Evolutionary conservation across 495 filamentous ascomycete species (phyloP).

Genomic region (Hypomontagnella submonticulosa): DNA sequence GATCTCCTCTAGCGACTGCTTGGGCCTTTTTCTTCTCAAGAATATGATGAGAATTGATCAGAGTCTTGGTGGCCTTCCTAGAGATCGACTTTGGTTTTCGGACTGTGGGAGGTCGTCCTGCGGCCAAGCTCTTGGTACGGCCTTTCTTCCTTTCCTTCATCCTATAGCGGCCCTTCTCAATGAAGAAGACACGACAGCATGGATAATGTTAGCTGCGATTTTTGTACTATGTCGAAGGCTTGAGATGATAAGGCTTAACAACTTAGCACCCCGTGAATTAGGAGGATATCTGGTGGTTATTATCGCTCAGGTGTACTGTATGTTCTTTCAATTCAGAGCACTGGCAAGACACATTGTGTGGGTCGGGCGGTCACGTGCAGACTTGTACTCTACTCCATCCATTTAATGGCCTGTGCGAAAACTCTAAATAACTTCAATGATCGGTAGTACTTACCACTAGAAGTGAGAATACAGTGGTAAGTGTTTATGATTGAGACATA

Average conservation of each 20-base stretch:
- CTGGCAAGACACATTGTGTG: no score
- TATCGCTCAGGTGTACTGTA: no score
- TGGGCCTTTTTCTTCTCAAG: constrained; percentile 80
- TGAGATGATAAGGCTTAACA: background rate
- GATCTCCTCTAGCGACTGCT: constrained; percentile 73
- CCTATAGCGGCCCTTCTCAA: constrained; percentile 26
- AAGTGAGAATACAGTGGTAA: no score
- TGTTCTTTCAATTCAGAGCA: no score
- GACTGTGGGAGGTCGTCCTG: constrained; percentile 71
- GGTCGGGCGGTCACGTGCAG: no score
- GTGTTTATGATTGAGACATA: no score
- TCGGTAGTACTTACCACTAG: no score
- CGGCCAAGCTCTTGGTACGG: constrained; percentile 66
- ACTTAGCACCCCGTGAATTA: no score
- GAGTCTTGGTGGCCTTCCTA: constrained; percentile 78
- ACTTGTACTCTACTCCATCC: no score
- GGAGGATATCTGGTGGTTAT: no score
- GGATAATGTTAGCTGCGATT: background rate
- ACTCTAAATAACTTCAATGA: no score
- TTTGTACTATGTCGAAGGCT: background rate
- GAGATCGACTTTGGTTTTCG: constrained; percentile 70
- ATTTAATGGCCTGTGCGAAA: no score
- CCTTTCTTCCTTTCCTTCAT: constrained; percentile 50
- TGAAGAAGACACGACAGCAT: background rate
- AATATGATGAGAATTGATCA: constrained; percentile 87